Evolutionary conservation across 208 protist species (phyloP).

Genomic region (Leishmania aethiopica): DNA sequence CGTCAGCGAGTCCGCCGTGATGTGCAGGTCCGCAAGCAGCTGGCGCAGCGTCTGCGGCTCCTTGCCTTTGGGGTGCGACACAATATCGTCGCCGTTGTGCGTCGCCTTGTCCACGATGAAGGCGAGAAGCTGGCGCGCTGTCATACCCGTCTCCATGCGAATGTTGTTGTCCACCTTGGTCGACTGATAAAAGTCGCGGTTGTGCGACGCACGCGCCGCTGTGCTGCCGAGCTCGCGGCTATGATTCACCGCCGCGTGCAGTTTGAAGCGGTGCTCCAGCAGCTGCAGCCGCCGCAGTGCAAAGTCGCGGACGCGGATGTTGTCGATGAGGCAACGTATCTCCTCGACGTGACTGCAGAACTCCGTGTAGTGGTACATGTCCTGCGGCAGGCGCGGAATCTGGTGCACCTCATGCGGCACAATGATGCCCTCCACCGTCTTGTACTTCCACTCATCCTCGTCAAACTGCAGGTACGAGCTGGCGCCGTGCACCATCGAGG

Average conservation of each 20-base stretch:
- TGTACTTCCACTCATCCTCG: slow-evolving; percentile 92
- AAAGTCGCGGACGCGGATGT: slow-evolving; percentile 84
- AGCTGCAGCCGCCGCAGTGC: slow-evolving; percentile 84
- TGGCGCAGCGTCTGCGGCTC: slow-evolving; percentile 88
- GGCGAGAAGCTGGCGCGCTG: slow-evolving; percentile 92
- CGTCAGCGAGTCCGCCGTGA: slow-evolving; percentile 85
- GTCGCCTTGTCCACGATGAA: slow-evolving; percentile 96
- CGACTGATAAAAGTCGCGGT: slow-evolving; percentile 95
- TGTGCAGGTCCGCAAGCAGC: slow-evolving; percentile 71
- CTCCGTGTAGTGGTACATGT: slow-evolving; percentile 87
- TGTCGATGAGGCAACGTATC: slow-evolving; percentile 60
- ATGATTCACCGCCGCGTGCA: slow-evolving; percentile 94
- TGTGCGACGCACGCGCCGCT: slow-evolving; percentile 78
- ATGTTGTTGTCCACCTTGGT: slow-evolving; percentile 97
- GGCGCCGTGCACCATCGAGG: background rate
- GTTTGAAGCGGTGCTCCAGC: slow-evolving; percentile 91
- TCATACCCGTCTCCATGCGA: slow-evolving; percentile 95
- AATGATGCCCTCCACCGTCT: slow-evolving; percentile 89
- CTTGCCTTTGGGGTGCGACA: slow-evolving; percentile 74
- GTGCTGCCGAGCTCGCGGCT: slow-evolving; percentile 78
- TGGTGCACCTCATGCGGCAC: slow-evolving; percentile 90
- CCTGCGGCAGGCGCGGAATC: slow-evolving; percentile 86
- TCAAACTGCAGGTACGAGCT: slow-evolving; percentile 52
- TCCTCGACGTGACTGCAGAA: slow-evolving; percentile 83
- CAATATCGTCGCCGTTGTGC: slow-evolving; percentile 94